A percentile compares a stretch with the other conserved stretches of the same genome.
Conservation (phyloP, 2,329 filamentous ascomycete genomes). For the Fusarium pseudograminearum region DNA sequence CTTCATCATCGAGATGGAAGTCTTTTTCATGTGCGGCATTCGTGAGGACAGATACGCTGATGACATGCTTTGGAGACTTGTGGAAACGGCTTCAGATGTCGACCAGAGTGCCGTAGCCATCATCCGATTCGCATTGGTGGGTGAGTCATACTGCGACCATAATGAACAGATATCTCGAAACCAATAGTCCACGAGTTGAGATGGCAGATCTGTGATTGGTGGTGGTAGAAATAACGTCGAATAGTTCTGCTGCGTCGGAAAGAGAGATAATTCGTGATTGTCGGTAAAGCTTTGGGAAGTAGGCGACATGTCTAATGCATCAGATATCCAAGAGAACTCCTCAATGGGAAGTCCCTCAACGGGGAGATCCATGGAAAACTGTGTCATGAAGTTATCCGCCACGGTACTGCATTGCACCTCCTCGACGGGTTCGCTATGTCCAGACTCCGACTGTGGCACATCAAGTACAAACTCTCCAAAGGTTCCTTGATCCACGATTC, state of each 20-base stretch:
- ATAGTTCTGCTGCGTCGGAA: constrained; percentile 15
- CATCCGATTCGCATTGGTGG: constrained; percentile 54
- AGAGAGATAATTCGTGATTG: constrained; percentile 6
- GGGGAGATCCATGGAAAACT: constrained; percentile 12
- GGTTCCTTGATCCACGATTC: not conserved
- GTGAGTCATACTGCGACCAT: constrained; percentile 57
- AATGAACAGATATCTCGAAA: constrained; percentile 56
- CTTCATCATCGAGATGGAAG: constrained; percentile 51
- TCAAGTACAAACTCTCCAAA: constrained; percentile 30
- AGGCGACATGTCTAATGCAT: constrained; percentile 13
- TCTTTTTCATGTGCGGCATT: constrained; percentile 52
- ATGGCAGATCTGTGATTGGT: constrained; percentile 34
- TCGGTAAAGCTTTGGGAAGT: not conserved
- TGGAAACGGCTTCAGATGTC: constrained; percentile 54
- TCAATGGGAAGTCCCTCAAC: not conserved
- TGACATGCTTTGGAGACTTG: constrained; percentile 57
- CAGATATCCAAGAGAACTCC: constrained; percentile 22
- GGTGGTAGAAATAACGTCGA: constrained; percentile 22
- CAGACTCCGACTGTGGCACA: not conserved
- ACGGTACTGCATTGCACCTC: not conserved
- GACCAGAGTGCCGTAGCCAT: constrained; percentile 54
- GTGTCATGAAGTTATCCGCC: constrained; percentile 1
- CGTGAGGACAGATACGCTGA: constrained; percentile 53
- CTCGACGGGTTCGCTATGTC: accelerated
- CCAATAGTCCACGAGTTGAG: constrained; percentile 53